These are phyloP conservation scores for Neurospora crassa DNA, from an alignment of 2,329 filamentous ascomycete species.

Conservation along the genomic window DNA sequence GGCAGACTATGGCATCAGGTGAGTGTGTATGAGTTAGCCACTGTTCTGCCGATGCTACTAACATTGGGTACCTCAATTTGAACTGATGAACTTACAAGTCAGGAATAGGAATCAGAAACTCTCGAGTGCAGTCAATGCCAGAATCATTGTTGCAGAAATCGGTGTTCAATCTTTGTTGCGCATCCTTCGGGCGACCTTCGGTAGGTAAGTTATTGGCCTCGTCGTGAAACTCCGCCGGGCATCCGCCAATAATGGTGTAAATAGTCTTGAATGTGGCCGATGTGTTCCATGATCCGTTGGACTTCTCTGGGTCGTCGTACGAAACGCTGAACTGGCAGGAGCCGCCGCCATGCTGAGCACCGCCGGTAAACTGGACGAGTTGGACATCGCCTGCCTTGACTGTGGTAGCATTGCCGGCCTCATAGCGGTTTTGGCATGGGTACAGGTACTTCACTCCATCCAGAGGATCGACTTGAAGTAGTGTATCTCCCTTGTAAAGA, in stretches of 20 bases:
- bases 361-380: conserved; percentile 20
- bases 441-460: conserved; percentile 3
- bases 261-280: conserved; percentile 21
- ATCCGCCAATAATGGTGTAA: conserved; percentile 24
- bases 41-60: too few relatives aligned
- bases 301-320: conserved; percentile 12
- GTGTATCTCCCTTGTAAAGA: neutral
- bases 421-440: conserved; percentile 11
- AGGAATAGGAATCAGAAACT: conserved; percentile 20
- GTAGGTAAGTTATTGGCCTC: conserved; percentile 7
- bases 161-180: neutral
- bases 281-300: conserved; percentile 10
- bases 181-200: conserved; percentile 2
- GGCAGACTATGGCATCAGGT: neutral
- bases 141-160: neutral
- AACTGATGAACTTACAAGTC: conserved; percentile 10
- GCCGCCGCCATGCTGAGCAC: conserved; percentile 22
- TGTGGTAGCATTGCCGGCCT: fast-evolving
- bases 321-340: conserved; percentile 24
- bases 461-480: conserved; percentile 14
- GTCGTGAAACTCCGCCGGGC: conserved; percentile 16
- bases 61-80: neutral
- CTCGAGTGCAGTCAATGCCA: conserved; percentile 14
- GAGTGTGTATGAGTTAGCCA: too few relatives aligned
- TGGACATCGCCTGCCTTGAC: conserved; percentile 11